A percentile compares a stretch with the other conserved stretches of the same genome.
These are phyloP conservation scores for Tympanopsis confertula DNA, from an alignment of 2,329 filamentous ascomycete genomes.

Conservation along the genomic window DNA sequence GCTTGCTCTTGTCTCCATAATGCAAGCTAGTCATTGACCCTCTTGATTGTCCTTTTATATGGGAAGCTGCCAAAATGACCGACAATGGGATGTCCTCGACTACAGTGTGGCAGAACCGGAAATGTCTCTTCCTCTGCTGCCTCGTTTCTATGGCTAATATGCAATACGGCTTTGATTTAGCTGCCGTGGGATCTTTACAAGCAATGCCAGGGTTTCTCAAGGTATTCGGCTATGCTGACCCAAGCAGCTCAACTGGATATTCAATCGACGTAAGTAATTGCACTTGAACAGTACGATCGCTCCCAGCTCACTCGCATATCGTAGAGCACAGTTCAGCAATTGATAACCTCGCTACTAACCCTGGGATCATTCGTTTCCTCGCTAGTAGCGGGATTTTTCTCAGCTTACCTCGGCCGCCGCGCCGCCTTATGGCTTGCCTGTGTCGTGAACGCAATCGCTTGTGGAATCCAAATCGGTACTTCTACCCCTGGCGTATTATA, in stretches of 20 bases:
- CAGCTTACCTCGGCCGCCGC: slow-evolving; percentile 31
- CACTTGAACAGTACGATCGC: neutral
- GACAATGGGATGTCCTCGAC: no score
- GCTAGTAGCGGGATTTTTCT: slow-evolving; percentile 31
- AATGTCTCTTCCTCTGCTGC: slow-evolving; percentile 32
- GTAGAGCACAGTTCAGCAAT: slow-evolving; percentile 35
- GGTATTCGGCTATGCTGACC: slow-evolving; percentile 35
- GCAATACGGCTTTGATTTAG: slow-evolving; percentile 38
- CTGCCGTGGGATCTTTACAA: slow-evolving; percentile 29
- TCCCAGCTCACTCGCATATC: slow-evolving; percentile 2
- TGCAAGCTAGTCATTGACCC: no score
- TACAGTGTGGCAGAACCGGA: slow-evolving; percentile 25
- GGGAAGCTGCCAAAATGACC: no score
- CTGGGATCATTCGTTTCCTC: slow-evolving; percentile 37
- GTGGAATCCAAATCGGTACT: slow-evolving; percentile 29
- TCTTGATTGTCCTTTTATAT: no score
- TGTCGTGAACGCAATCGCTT: slow-evolving; percentile 26
- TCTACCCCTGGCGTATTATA: slow-evolving; percentile 26
- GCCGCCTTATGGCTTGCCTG: slow-evolving; percentile 33
- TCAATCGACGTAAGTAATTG: slow-evolving; percentile 27
- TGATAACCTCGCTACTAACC: slow-evolving; percentile 38
- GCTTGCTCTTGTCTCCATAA: no score
- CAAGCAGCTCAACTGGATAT: slow-evolving; percentile 19
- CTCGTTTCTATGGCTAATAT: slow-evolving; percentile 34
- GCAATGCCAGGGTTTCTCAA: slow-evolving; percentile 37